Evolutionary conservation across 768 basidiomycete species (phyloP), one percentile per base, ranked within the genome.

Genomic region (Termitomyces sp.): DNA sequence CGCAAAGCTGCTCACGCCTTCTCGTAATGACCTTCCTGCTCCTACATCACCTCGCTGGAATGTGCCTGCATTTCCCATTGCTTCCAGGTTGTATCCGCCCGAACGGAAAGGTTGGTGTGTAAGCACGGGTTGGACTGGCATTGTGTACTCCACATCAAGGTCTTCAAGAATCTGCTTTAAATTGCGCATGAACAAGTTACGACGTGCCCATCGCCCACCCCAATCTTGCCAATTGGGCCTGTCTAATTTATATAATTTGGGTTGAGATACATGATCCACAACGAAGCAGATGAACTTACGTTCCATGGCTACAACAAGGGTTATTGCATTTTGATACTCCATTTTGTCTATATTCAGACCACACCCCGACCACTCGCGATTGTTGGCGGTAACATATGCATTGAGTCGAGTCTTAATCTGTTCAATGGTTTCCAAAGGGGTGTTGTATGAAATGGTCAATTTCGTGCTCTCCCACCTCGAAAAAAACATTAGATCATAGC

Each of bases 181-280:
- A 63, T 86, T 70, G 39, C 85, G 81, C 90, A 92, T 91, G 69
- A 92, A 88, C 24, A 72, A 75, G 12, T 82, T 91, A 60, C 90
- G 84, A 47, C 89, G 84, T 8, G 74, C 75, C 89, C 87, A 90
- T 57, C 89, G 77, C 20, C 82, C 90, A 49, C 87, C 89, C 90
- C 90, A 92, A 66, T 92, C 88, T 66, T 92, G 90, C 90, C 90
- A 92, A 66, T 90, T 90, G 37, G 85, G 79, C 53, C 87, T 84
- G 70, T 91, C 87, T 52, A 18, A 28, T 51, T 20, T 28, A 34
- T 13, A 12, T 9, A 16, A 51, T 9, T 15, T 9, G 28, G 10
- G 34, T 51, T 28, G 24, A 20, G 5, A 41, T 15, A 28, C 0
- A 28, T 22, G 16, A 51, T 28, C 10, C 37, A 8, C 26, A 20